Base-by-base conservation (phyloP, 2,329 filamentous ascomycete species). In the Neopestalotiopsis sp. region DNA sequence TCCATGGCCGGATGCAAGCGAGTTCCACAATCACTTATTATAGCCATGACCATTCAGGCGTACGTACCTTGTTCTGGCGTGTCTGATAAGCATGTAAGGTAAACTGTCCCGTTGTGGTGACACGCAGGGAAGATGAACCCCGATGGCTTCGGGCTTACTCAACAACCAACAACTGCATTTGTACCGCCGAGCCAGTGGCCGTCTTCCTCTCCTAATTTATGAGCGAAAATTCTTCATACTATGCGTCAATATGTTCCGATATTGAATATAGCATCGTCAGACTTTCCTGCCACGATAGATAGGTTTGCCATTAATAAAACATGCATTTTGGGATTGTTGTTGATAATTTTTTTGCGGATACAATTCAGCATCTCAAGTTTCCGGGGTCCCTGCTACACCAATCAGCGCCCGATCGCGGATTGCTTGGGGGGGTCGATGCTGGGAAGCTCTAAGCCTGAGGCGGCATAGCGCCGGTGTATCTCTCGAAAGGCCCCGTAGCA, bases 341-440 rank as follows among this genome's bases (percentile, higher is more conserved):
- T 30, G 28, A 61, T 61, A 38, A 24, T 42, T 34, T 59, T 30
- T 59, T 34, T 59, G 24, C 57, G 63, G 38, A 53, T 62, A 14
- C 17, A 65, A 58, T 30, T 12, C 28, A 38, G 24, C 34, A 30
- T 69, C 59, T 42, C 30, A 67, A 69, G 24, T 20, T n/a, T 53
- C 45, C 45, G 45, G 45, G 32, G 34, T 34, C 24, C 42, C 49
- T 42, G 30, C 70, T 67, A 61, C 68, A 45, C 76, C 76, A 78
- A 77, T 77, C 72, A 76, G 62, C 68, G 40, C 42, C 42, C 40
- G 69, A 76, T 75, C 76, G 74, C 74, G 74, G 74, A 77, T 73
- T 69, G 73, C 73, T 76, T 77, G 73, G 75, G 74, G 72, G 74
- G 72, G 65, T 24, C 28, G 49, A 20, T 65, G 62, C 38, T 59